phyloP scores from a whole-genome alignment of 495 filamentous ascomycete species.

The Lophiostoma macrostomum region DNA sequence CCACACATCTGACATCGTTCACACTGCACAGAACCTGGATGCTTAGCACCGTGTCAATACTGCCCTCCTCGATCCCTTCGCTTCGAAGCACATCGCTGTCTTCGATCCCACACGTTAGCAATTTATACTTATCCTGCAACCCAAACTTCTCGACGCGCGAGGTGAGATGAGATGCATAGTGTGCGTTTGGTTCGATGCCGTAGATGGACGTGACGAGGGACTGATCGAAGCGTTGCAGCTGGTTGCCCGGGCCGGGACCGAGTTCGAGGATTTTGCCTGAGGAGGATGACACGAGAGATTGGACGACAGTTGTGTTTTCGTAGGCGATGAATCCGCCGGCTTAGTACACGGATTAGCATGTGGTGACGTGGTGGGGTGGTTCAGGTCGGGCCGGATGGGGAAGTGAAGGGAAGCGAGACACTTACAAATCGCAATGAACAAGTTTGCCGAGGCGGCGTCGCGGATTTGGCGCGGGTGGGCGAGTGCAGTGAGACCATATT shows the following conservation, averaged over 20 bases:
- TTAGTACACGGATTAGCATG: background rate
- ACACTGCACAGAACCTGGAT: too few relatives aligned
- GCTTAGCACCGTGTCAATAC: too few relatives aligned
- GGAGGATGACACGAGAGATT: constrained; percentile 42
- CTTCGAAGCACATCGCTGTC: constrained; percentile 40
- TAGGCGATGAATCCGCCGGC: constrained; percentile 38
- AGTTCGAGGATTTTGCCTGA: constrained; percentile 49
- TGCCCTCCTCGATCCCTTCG: constrained; percentile 43
- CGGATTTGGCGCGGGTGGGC: too few relatives aligned
- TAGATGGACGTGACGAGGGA: constrained; percentile 42
- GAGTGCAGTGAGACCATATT: too few relatives aligned
- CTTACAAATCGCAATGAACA: too few relatives aligned
- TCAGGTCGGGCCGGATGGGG: too few relatives aligned
- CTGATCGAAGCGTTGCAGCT: constrained; percentile 44
- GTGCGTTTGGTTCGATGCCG: constrained; percentile 47
- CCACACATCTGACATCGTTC: too few relatives aligned
- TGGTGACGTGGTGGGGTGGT: background rate
- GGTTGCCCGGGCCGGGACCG: constrained; percentile 50
- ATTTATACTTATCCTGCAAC: constrained; percentile 43
- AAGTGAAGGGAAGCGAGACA: too few relatives aligned
- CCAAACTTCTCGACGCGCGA: constrained; percentile 32
- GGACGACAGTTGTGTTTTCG: constrained; percentile 46
- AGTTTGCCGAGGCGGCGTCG: too few relatives aligned
- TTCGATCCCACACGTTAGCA: constrained; percentile 42
- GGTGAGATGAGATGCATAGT: constrained; percentile 32